Base-by-base conservation (phyloP, 2,329 filamentous ascomycete genomes). In the Magnaporthiopsis rhizophila region DNA sequence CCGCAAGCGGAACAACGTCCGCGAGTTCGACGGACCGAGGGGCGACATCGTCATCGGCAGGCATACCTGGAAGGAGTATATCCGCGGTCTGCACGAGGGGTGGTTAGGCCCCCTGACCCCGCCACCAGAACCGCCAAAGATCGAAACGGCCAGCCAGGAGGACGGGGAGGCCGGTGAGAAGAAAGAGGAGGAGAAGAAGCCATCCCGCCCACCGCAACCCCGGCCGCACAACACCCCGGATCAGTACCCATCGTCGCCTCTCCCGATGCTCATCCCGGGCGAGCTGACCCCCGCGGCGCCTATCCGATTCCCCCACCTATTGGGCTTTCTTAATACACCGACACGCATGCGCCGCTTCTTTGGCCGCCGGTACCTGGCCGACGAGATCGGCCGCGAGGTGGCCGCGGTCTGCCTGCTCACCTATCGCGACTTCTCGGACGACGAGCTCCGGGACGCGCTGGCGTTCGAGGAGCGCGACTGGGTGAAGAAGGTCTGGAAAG, bases 11-110 rank as follows among this genome's bases (percentile, higher is more conserved):
- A 86, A 87, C 66, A 88, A 88, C 8, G 84, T 94, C 12, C 81
- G 80, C 32, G 86, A 91, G 45, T 94, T 89, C 72, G 81, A 88
- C 4, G 93, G 91, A 12, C 80, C 89, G 28, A 84, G 84, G 67
- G 95, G 95, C 59, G 94, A 98, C 73, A 82, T 99, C 62, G 87
- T 98, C 24, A 86, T 99, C 70, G 95, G 95, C 15, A 82, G 94
- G 65, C 90, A 97, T 74, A 89, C 94, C 12, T 99, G 95, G 95
- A 99, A 97, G 78, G 95, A 99, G 77, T 99, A 98, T 74, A 80
- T 98, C 30, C 84, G 93, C 65, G 95, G 95, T 59, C 73, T 98
- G 69, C 95, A 99, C 74, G 95, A 99, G 77, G 95, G 95, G 64
- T 99, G 95, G 94, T 79, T 99, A 30, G 94, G 95, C 0, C 92